Evolutionary conservation across 768 basidiomycete genomes (phyloP).

Genomic region (Mycena belliarum): DNA sequence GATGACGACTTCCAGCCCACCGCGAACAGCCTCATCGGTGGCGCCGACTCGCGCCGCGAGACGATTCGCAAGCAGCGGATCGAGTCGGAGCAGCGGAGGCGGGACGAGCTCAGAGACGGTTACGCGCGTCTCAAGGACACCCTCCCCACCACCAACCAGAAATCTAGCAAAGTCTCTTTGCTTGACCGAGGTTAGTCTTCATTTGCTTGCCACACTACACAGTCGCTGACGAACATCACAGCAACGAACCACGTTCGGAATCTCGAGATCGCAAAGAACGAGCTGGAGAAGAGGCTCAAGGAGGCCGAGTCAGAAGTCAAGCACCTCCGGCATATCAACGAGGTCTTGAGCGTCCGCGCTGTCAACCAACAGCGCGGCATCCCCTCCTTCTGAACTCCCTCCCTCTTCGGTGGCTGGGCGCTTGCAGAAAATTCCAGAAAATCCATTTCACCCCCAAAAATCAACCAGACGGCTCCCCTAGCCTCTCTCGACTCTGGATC

Average conservation of each 20-base stretch:
- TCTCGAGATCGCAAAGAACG: slow-evolving; percentile 77
- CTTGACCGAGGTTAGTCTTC: slow-evolving; percentile 72
- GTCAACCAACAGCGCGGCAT: slow-evolving; percentile 69
- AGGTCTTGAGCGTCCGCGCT: slow-evolving; percentile 85
- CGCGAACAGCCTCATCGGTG: slow-evolving; percentile 38
- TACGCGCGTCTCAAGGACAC: slow-evolving; percentile 90
- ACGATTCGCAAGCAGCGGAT: slow-evolving; percentile 91
- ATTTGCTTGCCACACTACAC: background rate
- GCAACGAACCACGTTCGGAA: slow-evolving; percentile 87
- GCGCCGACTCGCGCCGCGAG: slow-evolving; percentile 78
- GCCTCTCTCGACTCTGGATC: slow-evolving; percentile 28
- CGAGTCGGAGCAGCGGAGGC: slow-evolving; percentile 89
- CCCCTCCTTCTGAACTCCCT: slow-evolving; percentile 46
- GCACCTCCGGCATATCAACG: slow-evolving; percentile 82
- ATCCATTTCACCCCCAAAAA: slow-evolving; percentile 29
- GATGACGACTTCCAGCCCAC: slow-evolving; percentile 74
- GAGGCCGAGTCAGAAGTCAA: slow-evolving; percentile 79
- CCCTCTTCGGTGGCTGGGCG: slow-evolving; percentile 32
- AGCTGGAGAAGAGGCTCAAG: slow-evolving; percentile 75
- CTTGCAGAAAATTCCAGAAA: slow-evolving; percentile 29
- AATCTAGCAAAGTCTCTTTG: slow-evolving; percentile 89
- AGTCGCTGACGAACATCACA: slow-evolving; percentile 27
- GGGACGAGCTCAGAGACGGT: slow-evolving; percentile 91
- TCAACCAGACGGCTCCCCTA: slow-evolving; percentile 43
- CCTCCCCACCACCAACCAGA: slow-evolving; percentile 88